These are phyloP conservation scores for Ilex paraguariensis DNA, from an alignment of 305 asterid species.

Conservation along the genomic window DNA sequence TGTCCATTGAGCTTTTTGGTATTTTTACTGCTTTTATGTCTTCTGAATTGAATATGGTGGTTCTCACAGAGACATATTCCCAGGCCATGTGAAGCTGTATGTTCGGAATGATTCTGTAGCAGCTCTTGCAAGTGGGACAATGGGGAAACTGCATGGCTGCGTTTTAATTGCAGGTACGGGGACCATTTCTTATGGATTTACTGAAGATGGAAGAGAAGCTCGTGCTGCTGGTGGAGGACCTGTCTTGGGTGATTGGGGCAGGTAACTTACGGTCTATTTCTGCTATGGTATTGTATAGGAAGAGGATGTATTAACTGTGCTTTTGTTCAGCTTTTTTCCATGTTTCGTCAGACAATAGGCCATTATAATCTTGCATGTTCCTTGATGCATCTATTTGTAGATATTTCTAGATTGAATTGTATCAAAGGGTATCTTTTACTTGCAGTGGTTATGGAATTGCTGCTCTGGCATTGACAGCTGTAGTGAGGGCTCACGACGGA, in stretches of 20 bases:
- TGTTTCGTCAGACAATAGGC: no score
- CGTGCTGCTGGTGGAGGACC: constrained; percentile 99
- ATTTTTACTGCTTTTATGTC: no score
- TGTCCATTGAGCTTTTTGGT: no score
- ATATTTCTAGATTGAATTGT: no score
- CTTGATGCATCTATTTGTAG: no score
- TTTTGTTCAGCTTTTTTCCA: no score
- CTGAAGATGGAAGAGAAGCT: constrained; percentile 88
- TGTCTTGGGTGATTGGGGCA: constrained; percentile 97
- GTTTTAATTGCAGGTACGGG: constrained; percentile 96
- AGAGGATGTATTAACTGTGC: no score
- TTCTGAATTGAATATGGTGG: constrained; percentile 15
- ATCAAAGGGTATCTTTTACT: constrained; percentile 14
- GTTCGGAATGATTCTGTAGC: constrained; percentile 92
- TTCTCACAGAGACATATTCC: constrained; percentile 60
- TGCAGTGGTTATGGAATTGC: constrained; percentile 97
- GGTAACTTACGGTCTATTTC: constrained; percentile 42
- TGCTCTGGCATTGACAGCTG: constrained; percentile 86
- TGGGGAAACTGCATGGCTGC: constrained; percentile 91
- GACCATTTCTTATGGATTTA: constrained; percentile 85
- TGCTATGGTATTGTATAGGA: no score
- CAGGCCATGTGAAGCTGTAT: constrained; percentile 53
- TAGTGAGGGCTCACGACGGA: constrained; percentile 89
- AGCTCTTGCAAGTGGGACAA: constrained; percentile 99
- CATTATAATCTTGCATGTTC: no score